phyloP scores from a whole-genome alignment of 2,329 filamentous ascomycete species.

The Penicillium sp. region DNA sequence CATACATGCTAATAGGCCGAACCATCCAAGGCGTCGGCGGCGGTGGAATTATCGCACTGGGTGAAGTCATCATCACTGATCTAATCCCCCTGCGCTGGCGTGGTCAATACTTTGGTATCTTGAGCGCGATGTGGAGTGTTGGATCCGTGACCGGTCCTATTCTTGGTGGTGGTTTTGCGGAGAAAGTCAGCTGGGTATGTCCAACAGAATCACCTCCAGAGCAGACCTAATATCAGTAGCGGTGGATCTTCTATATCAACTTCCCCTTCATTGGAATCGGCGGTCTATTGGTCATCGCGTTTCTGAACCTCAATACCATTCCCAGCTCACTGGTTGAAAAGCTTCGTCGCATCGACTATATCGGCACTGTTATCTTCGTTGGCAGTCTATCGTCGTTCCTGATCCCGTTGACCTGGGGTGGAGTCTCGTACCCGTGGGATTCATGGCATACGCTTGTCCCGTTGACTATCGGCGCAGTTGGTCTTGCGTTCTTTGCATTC shows the following conservation, averaged over 20 bases:
- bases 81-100: slow-evolving; percentile 41
- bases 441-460: slow-evolving; percentile 61
- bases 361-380: slow-evolving; percentile 59
- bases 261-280: slow-evolving; percentile 34
- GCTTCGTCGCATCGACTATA: slow-evolving; percentile 57
- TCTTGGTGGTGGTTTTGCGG: slow-evolving; percentile 41
- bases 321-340: slow-evolving; percentile 48
- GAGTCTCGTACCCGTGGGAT: slow-evolving; percentile 61
- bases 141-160: slow-evolving; percentile 41
- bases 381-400: slow-evolving; percentile 56
- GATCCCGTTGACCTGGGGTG: slow-evolving; percentile 61
- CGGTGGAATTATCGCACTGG: slow-evolving; percentile 43
- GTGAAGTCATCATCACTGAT: slow-evolving; percentile 44
- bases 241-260: slow-evolving; percentile 40
- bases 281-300: slow-evolving; percentile 37
- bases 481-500: slow-evolving; percentile 50
- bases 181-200: slow-evolving; percentile 38
- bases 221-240: slow-evolving; percentile 9
- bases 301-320: slow-evolving; percentile 50
- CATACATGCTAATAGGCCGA: slow-evolving; percentile 45
- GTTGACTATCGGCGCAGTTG: slow-evolving; percentile 52
- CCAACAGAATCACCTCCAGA: too few relatives aligned
- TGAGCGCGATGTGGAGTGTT: slow-evolving; percentile 40
- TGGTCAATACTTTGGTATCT: slow-evolving; percentile 40
- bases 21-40: slow-evolving; percentile 45